These are phyloP conservation scores for Chlorencoelia australis DNA, from an alignment of 2,329 filamentous ascomycete genomes.

Conservation along the genomic window DNA sequence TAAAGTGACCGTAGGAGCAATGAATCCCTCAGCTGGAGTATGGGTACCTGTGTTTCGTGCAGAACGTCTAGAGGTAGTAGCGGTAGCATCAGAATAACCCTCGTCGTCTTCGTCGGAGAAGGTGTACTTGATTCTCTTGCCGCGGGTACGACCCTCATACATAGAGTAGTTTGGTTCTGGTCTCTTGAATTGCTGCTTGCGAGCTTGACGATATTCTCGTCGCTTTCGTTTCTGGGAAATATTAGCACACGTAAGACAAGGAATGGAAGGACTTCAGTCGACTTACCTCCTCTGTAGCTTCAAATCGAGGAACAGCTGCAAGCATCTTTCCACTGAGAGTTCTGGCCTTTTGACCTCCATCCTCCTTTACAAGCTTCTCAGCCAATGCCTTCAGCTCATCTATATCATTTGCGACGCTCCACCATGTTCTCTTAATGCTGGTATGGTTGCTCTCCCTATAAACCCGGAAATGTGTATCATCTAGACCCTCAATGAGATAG, in stretches of 20 bases:
- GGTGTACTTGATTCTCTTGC: conserved; percentile 93
- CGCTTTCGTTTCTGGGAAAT: conserved; percentile 69
- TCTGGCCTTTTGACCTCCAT: conserved; percentile 73
- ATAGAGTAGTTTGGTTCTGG: conserved; percentile 84
- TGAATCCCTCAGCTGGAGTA: conserved; percentile 59
- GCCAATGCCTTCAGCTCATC: conserved; percentile 71
- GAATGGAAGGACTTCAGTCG: neutral
- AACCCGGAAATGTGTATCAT: conserved; percentile 87
- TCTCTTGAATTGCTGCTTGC: conserved; percentile 65
- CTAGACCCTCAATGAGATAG: conserved; percentile 84
- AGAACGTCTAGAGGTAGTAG: conserved; percentile 52
- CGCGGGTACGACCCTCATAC: conserved; percentile 91
- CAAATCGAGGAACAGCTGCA: conserved; percentile 77
- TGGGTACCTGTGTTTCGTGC: conserved; percentile 64
- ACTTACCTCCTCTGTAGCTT: conserved; percentile 79
- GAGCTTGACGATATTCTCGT: conserved; percentile 79
- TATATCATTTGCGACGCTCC: conserved; percentile 83
- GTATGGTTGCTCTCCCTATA: conserved; percentile 88
- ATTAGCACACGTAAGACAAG: conserved; percentile 11
- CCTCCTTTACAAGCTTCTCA: conserved; percentile 63
- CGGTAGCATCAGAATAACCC: conserved; percentile 54
- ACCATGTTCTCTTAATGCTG: conserved; percentile 71
- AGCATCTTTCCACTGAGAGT: conserved; percentile 68
- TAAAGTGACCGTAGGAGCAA: conserved; percentile 58
- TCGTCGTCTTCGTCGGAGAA: conserved; percentile 82